Percentiles rank a stretch among this genome's conserved stretches.
These are phyloP conservation scores for Amaranthus palmeri DNA, from an alignment of 148 eudicot species.

Conservation along the genomic window DNA sequence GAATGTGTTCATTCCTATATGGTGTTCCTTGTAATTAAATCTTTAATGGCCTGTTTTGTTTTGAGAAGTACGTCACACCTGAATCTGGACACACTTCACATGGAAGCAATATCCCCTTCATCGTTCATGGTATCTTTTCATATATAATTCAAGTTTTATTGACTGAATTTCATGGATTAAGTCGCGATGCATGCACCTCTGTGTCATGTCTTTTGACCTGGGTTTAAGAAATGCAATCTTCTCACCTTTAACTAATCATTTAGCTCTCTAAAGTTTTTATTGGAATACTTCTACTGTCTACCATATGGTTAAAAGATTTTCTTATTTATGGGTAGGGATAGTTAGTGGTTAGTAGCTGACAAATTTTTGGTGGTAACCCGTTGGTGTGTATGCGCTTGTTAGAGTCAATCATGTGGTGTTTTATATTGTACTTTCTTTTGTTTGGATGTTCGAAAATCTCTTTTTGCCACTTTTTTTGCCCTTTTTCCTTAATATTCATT, in stretches of 20 bases:
- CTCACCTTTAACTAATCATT: neutral
- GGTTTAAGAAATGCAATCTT: neutral
- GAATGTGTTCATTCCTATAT: neutral
- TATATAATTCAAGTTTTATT: neutral
- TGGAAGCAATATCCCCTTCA: neutral
- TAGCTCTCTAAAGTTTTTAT: neutral
- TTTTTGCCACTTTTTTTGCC: neutral
- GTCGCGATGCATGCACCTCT: neutral
- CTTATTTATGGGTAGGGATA: neutral
- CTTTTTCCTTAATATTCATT: neutral
- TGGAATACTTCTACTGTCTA: neutral
- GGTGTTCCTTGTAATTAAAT: neutral
- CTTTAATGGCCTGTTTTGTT: too few relatives aligned
- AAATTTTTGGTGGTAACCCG: neutral
- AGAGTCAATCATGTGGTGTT: neutral
- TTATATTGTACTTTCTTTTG: neutral
- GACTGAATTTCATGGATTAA: neutral
- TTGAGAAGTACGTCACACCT: too few relatives aligned
- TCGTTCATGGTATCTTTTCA: neutral
- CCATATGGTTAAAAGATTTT: neutral
- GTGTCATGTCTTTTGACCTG: neutral
- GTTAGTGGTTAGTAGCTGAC: neutral
- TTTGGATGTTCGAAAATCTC: neutral
- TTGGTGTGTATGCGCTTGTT: neutral
- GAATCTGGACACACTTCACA: neutral